phyloP scores from a whole-genome alignment of 1,284 basidiomycete genomes.

The Neotropicomus parvogracilis region DNA sequence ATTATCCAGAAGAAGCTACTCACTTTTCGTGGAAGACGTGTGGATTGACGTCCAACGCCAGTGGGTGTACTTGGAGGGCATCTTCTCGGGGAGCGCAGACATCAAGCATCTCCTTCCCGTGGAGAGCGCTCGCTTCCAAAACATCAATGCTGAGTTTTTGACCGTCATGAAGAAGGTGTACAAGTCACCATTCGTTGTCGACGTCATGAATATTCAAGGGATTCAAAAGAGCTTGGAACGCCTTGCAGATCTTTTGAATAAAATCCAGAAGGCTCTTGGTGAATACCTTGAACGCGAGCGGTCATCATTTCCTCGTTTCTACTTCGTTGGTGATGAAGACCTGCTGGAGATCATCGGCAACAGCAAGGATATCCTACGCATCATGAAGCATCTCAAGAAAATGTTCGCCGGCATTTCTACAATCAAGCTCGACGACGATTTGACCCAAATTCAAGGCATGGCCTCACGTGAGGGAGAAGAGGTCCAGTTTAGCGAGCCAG shows the following conservation, averaged over 20 bases:
- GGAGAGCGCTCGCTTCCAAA: slow-evolving; percentile 95
- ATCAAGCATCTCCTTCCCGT: slow-evolving; percentile 98
- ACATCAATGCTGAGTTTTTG: slow-evolving; percentile 98
- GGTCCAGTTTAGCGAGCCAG: slow-evolving; percentile 79
- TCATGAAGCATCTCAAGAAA: slow-evolving; percentile 99
- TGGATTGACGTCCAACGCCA: slow-evolving; percentile 99
- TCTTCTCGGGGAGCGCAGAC: slow-evolving; percentile 98
- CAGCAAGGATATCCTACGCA: slow-evolving; percentile 95
- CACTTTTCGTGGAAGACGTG: slow-evolving; percentile 59
- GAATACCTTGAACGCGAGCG: slow-evolving; percentile 98
- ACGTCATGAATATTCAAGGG: slow-evolving; percentile 94
- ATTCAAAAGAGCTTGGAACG: slow-evolving; percentile 98
- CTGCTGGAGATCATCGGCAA: slow-evolving; percentile 98
- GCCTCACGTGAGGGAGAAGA: slow-evolving; percentile 94
- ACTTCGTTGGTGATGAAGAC: slow-evolving; percentile 99
- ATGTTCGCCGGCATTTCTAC: slow-evolving; percentile 99
- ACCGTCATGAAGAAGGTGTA: slow-evolving; percentile 99
- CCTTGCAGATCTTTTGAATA: slow-evolving; percentile 91
- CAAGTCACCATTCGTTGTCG: slow-evolving; percentile 96
- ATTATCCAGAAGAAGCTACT: slow-evolving; percentile 1
- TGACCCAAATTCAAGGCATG: slow-evolving; percentile 86
- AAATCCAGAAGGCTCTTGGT: slow-evolving; percentile 98
- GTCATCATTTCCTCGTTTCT: slow-evolving; percentile 97
- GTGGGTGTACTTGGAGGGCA: slow-evolving; percentile 99
- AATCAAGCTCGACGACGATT: slow-evolving; percentile 83